Evolutionary conservation across 441 rosid species (phyloP), one percentile per base, ranked within the genome.

Genomic region (Erodium chrysanthum): DNA sequence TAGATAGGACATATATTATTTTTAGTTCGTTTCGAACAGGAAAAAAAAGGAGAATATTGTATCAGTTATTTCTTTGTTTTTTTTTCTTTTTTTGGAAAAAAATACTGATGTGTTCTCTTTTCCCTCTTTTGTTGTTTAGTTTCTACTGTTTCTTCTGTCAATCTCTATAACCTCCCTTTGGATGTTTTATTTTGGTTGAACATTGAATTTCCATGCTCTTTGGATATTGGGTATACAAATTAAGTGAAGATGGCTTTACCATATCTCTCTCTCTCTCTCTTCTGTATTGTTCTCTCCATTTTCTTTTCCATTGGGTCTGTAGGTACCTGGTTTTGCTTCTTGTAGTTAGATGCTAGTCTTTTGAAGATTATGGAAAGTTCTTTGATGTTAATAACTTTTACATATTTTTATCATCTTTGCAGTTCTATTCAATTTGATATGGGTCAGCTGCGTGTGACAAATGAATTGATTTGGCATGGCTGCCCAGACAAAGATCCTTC

Each of bases 391-490:
- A 25, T 70, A 54, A 69, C 69, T 17, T 59, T 15, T 67, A 58
- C 75, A 48, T 68, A 23, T 50, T 50, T 77, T 59, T 74, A 15
- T 76, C 59, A 29, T 12, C 65, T 21, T 68, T 83, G 83, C 91
- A 95, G 99, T 78, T 95, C 84, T 81, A 89, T 95, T 76, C 98
- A 90, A 78, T 96, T 95, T 68, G 99, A 95, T 80, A 81, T 95
- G 74, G 98, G 97, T 60, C 88, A 88, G 84, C 80, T 95, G 71
- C 86, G 84, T 80, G 82, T 95, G 70, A 83, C 91, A 72, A 95
- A 95, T 90, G 94, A 92, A 79, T 80, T 95, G 66, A 84, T 83
- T 72, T 95, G 99, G 99, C 91, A 88, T 83, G 99, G 99, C 68
- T 71, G 75, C 80, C 85, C 91, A 4, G 92, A 88, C 72, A 82